A percentile compares a stretch with the other conserved stretches of the same genome.
phyloP scores from a whole-genome alignment of 1,284 basidiomycete genomes.

The Cronartium quercuum region DNA sequence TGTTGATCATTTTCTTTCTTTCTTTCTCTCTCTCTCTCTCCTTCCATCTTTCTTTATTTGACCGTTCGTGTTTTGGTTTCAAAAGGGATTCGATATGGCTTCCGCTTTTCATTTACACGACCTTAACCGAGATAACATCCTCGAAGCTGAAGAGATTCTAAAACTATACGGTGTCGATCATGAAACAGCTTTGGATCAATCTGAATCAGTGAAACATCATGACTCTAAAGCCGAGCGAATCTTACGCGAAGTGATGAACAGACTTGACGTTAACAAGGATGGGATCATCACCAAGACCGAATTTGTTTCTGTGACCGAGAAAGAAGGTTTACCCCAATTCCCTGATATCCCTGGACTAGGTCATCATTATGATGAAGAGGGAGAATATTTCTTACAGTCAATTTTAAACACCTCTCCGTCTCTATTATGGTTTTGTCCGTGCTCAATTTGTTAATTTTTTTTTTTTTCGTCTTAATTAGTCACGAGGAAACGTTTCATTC shows the following conservation, averaged over 20 bases:
- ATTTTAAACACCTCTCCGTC: not conserved
- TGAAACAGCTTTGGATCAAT: slow-evolving; percentile 78
- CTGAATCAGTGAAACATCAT: slow-evolving; percentile 68
- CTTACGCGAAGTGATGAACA: slow-evolving; percentile 65
- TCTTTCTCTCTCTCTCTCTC: not conserved
- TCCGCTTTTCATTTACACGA: slow-evolving; percentile 74
- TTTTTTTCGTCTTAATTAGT: not conserved
- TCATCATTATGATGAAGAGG: slow-evolving; percentile 79
- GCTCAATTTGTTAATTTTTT: not conserved
- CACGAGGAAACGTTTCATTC: slow-evolving; percentile 73
- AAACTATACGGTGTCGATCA: slow-evolving; percentile 87
- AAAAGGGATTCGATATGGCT: slow-evolving; percentile 48
- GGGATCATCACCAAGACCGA: slow-evolving; percentile 72
- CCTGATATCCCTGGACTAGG: slow-evolving; percentile 63
- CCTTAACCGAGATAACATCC: slow-evolving; percentile 62
- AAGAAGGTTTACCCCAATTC: slow-evolving; percentile 73
- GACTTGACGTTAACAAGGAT: slow-evolving; percentile 72
- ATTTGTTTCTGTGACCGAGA: slow-evolving; percentile 69
- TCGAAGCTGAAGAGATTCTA: slow-evolving; percentile 57
- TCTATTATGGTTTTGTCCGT: not conserved
- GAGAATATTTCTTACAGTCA: slow-evolving; percentile 51
- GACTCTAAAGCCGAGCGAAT: slow-evolving; percentile 77
- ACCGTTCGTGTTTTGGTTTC: not conserved
- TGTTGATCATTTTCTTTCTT: not conserved
- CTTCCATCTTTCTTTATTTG: not conserved